These are phyloP conservation scores for Penicillium argentinense DNA, from an alignment of 495 filamentous ascomycete genomes.

Conservation along the genomic window DNA sequence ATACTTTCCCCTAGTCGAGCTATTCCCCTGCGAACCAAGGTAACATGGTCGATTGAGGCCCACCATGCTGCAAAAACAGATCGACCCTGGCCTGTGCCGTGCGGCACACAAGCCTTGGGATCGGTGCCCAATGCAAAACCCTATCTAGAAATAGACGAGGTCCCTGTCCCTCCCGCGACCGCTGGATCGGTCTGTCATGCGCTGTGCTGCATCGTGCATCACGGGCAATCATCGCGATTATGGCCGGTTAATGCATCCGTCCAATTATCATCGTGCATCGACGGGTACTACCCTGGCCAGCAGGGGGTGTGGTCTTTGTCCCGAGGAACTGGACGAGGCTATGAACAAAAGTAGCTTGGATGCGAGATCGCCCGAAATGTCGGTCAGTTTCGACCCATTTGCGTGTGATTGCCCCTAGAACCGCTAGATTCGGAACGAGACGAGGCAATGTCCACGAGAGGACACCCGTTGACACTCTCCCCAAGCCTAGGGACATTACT, in stretches of 20 bases:
- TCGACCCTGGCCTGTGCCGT: conserved; percentile 7
- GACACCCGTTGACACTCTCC: too few relatives aligned
- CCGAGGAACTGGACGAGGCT: conserved; percentile 1
- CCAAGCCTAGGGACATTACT: too few relatives aligned
- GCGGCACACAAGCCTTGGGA: conserved; percentile 13
- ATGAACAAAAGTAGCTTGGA: not conserved
- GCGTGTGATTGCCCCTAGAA: not conserved
- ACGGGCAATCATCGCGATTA: too few relatives aligned
- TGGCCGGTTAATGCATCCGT: too few relatives aligned
- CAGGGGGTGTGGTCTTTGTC: not conserved
- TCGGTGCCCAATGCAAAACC: conserved; percentile 15
- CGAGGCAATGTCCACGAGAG: too few relatives aligned
- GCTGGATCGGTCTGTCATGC: not conserved
- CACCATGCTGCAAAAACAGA: conserved; percentile 1
- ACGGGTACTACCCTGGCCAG: too few relatives aligned
- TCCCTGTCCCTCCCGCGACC: not conserved
- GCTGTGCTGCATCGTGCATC: too few relatives aligned
- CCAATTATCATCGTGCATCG: too few relatives aligned
- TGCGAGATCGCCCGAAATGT: not conserved
- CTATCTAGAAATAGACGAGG: conserved; percentile 11
- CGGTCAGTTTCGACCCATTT: not conserved
- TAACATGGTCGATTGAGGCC: not conserved
- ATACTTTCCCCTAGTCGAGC: too few relatives aligned
- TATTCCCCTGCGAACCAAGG: too few relatives aligned
- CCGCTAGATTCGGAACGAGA: too few relatives aligned